phyloP scores from a whole-genome alignment of 805 yeast species.

The Ogataea paradorogensis region DNA sequence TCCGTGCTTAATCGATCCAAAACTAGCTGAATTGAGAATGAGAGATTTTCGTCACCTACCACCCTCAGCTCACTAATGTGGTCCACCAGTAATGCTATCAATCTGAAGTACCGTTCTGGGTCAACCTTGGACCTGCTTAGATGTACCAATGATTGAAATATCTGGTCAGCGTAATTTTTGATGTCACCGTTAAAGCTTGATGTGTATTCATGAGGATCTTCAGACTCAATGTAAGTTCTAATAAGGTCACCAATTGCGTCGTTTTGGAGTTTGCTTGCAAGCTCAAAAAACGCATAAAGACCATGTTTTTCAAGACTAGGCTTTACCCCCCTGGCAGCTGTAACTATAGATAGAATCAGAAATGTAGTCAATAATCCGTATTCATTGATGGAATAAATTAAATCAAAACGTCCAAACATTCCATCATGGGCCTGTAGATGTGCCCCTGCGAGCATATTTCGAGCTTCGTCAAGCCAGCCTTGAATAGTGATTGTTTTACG shows the following conservation, averaged over 20 bases:
- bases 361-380: slow-evolving; percentile 70
- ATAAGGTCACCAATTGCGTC: slow-evolving; percentile 66
- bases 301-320: slow-evolving; percentile 59
- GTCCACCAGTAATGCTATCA: slow-evolving; percentile 12
- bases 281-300: slow-evolving; percentile 47
- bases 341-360: slow-evolving; percentile 62
- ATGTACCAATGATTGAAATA: slow-evolving; percentile 13
- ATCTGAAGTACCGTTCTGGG: slow-evolving; percentile 6
- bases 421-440: neutral
- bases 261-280: slow-evolving; percentile 50
- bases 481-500: neutral
- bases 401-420: neutral
- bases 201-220: slow-evolving; percentile 46
- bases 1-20: slow-evolving; percentile 20
- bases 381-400: slow-evolving; percentile 36
- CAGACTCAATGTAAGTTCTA: slow-evolving; percentile 44
- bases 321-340: slow-evolving; percentile 52
- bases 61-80: slow-evolving; percentile 13
- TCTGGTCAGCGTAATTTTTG: slow-evolving; percentile 6
- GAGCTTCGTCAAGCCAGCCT: slow-evolving; percentile 20
- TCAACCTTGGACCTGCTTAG: slow-evolving; percentile 9
- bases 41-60: slow-evolving; percentile 11
- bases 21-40: slow-evolving; percentile 17
- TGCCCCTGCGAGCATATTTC: neutral
- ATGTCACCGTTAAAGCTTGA: slow-evolving; percentile 29